Base-by-base conservation (phyloP, 2,329 filamentous ascomycete species). In the Penicillium psychrosexuale region DNA sequence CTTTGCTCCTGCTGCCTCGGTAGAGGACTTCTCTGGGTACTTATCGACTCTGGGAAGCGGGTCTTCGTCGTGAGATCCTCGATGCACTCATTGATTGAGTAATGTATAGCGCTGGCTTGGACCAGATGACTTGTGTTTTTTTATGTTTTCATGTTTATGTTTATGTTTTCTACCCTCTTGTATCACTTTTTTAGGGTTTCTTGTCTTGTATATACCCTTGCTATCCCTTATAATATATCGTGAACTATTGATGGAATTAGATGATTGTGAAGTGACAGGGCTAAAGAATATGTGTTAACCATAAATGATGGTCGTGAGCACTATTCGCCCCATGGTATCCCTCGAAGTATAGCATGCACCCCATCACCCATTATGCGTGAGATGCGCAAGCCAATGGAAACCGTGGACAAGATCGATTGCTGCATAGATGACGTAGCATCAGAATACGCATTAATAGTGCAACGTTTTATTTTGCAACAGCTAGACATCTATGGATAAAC, bases 61-160 rank as follows among this genome's bases (percentile, higher is more conserved):
- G 66, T 24, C 54, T 76, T 27, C 70, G 72, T 39, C 53, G 60
- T 15, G 73, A 76, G 55, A 71, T 76, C 44, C 59, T 75, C 6
- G 58, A 62, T 49, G 19, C 19, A 22, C 19, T 22, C 19, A 22
- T 50, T 68, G 34, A 45, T 53, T 36, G 47, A 52, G n/a, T 61
- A 30, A 44, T 34, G 3, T 46, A 24, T 45, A 45, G 13, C 12
- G 33, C 17, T 33, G 28, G 43, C 43, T 5, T 45, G 8, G 43
- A 22, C 30, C 43, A 31, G 30, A 19, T 33, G 30, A n/a, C 13
- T 4, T 45, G 28, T 31, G 17, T 34, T 30, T 49, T 48, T 12
- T 19, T 3, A 33, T 33, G 24, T 31, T 39, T 15, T 11, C 1
- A 45, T n/a, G 22, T 24, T 24, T 6, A 8, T 31, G 24, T 31